Evolutionary conservation across 495 filamentous ascomycete species (phyloP), one percentile per base, ranked within the genome.

Genomic region (Pseudevernia furfuracea): DNA sequence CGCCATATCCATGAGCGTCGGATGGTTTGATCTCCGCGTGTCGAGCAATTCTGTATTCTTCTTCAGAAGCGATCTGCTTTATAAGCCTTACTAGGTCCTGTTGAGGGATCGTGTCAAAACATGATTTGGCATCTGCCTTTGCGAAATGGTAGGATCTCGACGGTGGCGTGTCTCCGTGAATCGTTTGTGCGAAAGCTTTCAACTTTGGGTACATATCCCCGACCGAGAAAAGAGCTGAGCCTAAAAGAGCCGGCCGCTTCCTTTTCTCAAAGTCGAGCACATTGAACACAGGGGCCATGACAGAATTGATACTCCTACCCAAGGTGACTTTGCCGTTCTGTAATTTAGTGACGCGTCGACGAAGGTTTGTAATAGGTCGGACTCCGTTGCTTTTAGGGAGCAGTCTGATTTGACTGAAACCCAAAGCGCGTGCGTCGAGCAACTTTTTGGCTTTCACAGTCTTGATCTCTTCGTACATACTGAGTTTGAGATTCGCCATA

Each of bases 81-180:
- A 95, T 80, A 21, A 97, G 73, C 30, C 72, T 67, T 59, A 97
- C 68, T n/a, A 97, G 76, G 6, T 80, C 80, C 44, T 80, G 70
- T 69, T 97, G 95, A 0, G 94, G 94, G 56, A 98, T 96, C 0
- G 90, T 96, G 72, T 98, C 94, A 72, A 96, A 98, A 61, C 94
- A 96, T 12, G 91, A 84, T 72, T 91, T 81, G 36, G 97, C 91
- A 73, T 98, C 94, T 19, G 96, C 77, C 73, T 97, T 98, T 48
- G 87, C 92, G 69, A 97, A 96, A 72, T 88, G 96, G 12, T 91
- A 70, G 34, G 34, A 60, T 61, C 61, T 67, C 43, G 34, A 28
- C 21, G 14, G 60, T 61, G 59, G 65, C 55, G 55, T 71, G 53
- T 59, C 66, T n/a, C 61, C 46, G 37, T 68, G 52, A 41, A 85